Conservation (phyloP, 495 filamentous ascomycete species). For the Evansstolkia leycettana region DNA sequence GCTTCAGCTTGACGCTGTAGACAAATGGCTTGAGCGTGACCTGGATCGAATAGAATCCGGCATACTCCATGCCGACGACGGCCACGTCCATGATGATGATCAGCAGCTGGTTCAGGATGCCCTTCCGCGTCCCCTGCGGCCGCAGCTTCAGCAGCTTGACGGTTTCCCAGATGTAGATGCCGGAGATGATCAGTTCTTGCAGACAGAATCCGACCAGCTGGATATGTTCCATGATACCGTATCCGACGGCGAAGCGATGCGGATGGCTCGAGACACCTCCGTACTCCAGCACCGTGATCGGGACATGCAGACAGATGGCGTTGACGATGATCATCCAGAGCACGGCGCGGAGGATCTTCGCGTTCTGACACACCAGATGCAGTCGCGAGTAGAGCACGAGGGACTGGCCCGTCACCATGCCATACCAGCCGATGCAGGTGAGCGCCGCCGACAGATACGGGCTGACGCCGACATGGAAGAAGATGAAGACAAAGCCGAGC, state of each 20-base stretch:
- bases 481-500: constrained; percentile 42
- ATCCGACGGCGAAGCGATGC: constrained; percentile 23
- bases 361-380: constrained; percentile 42
- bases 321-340: constrained; percentile 46
- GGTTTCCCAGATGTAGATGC: constrained; percentile 43
- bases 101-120: constrained; percentile 35
- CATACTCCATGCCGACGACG: constrained; percentile 31
- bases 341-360: constrained; percentile 33
- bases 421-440: constrained; percentile 41
- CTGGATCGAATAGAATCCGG: constrained; percentile 33
- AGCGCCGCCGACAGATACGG: constrained; percentile 24
- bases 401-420: constrained; percentile 55
- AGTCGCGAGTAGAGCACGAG: constrained; percentile 56
- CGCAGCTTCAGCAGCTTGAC: constrained; percentile 27
- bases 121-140: constrained; percentile 14
- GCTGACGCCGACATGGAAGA: constrained; percentile 30
- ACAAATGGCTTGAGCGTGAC: constrained; percentile 36
- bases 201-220: constrained; percentile 47
- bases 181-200: constrained; percentile 46
- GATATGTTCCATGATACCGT: constrained; percentile 45
- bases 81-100: constrained; percentile 33
- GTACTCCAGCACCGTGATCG: constrained; percentile 43
- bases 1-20: too few relatives aligned
- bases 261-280: constrained; percentile 21
- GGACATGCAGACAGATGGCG: constrained; percentile 32